These are phyloP conservation scores for Mucuna pruriens DNA, from an alignment of 306 rosid genomes.

Conservation along the genomic window DNA sequence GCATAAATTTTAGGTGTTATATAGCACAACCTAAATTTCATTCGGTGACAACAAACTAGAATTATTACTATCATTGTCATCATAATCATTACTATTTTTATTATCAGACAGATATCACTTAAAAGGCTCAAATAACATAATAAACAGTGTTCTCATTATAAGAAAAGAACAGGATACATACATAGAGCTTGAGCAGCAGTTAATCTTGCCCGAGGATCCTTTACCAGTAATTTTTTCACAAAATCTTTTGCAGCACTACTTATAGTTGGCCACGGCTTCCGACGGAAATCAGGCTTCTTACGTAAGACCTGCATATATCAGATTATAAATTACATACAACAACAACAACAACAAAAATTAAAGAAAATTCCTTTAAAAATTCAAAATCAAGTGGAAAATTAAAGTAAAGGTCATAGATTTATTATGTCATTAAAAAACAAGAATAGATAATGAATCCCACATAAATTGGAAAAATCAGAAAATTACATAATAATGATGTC, in stretches of 20 bases:
- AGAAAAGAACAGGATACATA: slow-evolving; percentile 46
- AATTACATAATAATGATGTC: slow-evolving; percentile 36
- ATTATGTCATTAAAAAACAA: background rate
- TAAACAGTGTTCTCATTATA: background rate
- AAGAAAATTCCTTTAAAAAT: background rate
- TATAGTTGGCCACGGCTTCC: slow-evolving; percentile 83
- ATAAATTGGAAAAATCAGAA: slow-evolving; percentile 19
- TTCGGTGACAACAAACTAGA: background rate
- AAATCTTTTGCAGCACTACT: slow-evolving; percentile 77
- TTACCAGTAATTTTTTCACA: slow-evolving; percentile 76
- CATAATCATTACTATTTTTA: background rate
- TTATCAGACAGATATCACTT: background rate
- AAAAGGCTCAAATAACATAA: slow-evolving; percentile 11
- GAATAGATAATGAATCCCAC: background rate
- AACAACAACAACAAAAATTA: background rate
- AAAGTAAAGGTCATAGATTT: background rate
- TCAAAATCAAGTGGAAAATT: background rate
- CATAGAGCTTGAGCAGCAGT: slow-evolving; percentile 95
- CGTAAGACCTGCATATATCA: slow-evolving; percentile 59
- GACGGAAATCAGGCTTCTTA: slow-evolving; percentile 84
- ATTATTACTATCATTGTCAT: background rate
- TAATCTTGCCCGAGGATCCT: slow-evolving; percentile 82
- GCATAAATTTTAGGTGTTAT: background rate
- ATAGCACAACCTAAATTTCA: slow-evolving; percentile 7
- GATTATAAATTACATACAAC: background rate